Evolutionary conservation across 176 grass and related monocot species (phyloP).

Genomic region (Tuctoria greenei): DNA sequence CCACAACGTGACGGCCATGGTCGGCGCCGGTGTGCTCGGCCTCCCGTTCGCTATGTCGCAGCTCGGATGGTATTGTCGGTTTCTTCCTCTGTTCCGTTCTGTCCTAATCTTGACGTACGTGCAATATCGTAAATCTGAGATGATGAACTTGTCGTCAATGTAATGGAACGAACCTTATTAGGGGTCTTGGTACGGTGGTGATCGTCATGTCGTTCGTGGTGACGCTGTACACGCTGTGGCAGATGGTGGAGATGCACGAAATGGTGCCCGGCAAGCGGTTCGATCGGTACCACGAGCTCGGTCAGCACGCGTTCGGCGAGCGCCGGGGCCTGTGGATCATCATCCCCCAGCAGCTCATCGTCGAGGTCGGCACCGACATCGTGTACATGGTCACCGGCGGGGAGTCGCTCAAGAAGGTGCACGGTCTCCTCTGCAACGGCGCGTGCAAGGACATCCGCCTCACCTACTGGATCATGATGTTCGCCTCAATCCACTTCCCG

Average conservation of each 20-base stretch:
- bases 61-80: slow-evolving; percentile 46
- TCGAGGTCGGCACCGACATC: slow-evolving; percentile 49
- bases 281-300: slow-evolving; percentile 69
- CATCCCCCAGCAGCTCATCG: slow-evolving; percentile 51
- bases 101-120: background rate
- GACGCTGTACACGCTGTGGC: slow-evolving; percentile 70
- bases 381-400: slow-evolving; percentile 66
- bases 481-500: slow-evolving; percentile 47
- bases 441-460: slow-evolving; percentile 40
- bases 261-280: slow-evolving; percentile 64
- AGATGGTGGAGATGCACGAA: slow-evolving; percentile 79
- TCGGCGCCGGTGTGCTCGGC: slow-evolving; percentile 66
- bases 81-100: background rate
- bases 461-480: slow-evolving; percentile 60
- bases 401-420: slow-evolving; percentile 42
- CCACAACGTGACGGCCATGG: slow-evolving; percentile 61
- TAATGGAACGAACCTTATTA: background rate
- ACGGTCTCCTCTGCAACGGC: slow-evolving; percentile 41
- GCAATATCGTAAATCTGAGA: no score
- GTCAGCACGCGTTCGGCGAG: slow-evolving; percentile 56
- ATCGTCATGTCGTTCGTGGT: slow-evolving; percentile 54
- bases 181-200: slow-evolving; percentile 42
- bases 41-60: slow-evolving; percentile 64
- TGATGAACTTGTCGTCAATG: no score
- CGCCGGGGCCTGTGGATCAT: slow-evolving; percentile 64